Evolutionary conservation across 192 early-diverging fungal genomes (phyloP), one percentile per base, ranked within the genome.

Genomic region (Podochytrium sp.): DNA sequence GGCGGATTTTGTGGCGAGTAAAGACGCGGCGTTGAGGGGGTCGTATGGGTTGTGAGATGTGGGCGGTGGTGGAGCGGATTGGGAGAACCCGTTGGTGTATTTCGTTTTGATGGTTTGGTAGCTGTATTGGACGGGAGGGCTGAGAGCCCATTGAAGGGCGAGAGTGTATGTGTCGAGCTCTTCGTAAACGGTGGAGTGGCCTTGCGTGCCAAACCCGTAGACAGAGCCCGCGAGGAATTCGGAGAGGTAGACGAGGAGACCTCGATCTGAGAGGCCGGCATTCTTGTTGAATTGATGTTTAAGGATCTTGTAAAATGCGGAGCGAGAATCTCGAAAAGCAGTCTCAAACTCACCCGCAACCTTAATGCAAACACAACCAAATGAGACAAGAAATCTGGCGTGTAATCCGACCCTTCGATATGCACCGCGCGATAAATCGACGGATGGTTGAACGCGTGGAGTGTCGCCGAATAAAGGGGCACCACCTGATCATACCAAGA

Each of bases 401-500:
- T 51, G 68, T 92, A 96, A 58, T 94, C 91, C 23, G 83, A 85
- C 4, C 90, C 91, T 67, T 95, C 93, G 68, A 99, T 92, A 62
- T 96, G 96, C 4, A 97, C 85, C 16, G 94, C 93, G 25, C 97
- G 92, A 59, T 94, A 91, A 5, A 99, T 91, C 6, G 68, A 61
- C 23, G 81, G 81, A 52, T 83, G 82, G 42, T 80, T 55, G 74
- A 80, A 81, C 10, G 79, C 84, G 53, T 85, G 84, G 61, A 85
- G 70, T 4, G 80, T 79, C 1, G 81, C 81, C n/a, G 84, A 85
- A 66, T 85, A 85, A 3, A 95, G 92, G 3, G 97, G 97, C 0
- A 99, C 97, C 0, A 96, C 97, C 77, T 99, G 95, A 74, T 99
- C 97, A 67, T 96, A 93, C 94, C 96, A 92, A 4, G 90, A 91